Evolutionary conservation across 73 alveolate species (phyloP).

Genomic region (Symbiodinium pilosum): DNA sequence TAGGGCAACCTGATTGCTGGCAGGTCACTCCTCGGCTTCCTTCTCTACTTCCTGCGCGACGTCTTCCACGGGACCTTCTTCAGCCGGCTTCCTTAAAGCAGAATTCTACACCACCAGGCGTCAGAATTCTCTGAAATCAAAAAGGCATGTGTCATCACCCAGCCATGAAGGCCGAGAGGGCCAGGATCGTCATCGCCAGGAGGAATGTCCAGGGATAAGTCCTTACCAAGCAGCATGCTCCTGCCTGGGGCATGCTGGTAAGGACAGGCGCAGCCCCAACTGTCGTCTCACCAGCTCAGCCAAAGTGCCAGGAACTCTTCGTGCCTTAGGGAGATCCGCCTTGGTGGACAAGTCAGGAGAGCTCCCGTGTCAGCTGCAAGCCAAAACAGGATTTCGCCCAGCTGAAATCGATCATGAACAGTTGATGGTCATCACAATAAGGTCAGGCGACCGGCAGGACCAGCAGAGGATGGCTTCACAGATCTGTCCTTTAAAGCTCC

Average conservation of each 20-base stretch:
- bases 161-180: conserved; percentile 48
- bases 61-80: neutral
- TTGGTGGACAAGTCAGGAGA: too few relatives aligned
- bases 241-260: neutral
- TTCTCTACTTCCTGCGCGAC: neutral
- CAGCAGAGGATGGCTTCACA: conserved; percentile 76
- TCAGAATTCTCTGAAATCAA: neutral
- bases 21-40: neutral
- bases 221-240: conserved; percentile 21
- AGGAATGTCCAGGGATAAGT: conserved; percentile 43
- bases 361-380: too few relatives aligned
- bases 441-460: neutral
- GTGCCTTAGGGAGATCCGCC: conserved; percentile 28
- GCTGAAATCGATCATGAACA: too few relatives aligned
- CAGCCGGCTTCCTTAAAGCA: neutral
- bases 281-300: neutral
- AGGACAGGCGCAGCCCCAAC: neutral
- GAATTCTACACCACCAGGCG: neutral
- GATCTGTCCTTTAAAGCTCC: conserved; percentile 50
- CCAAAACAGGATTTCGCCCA: too few relatives aligned
- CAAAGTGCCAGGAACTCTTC: neutral
- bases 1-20: too few relatives aligned
- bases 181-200: conserved; percentile 26
- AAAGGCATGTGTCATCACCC: conserved; percentile 49
- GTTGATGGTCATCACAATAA: neutral